Evolutionary conservation across 768 basidiomycete genomes (phyloP).

Genomic region (Mycena haematopus): DNA sequence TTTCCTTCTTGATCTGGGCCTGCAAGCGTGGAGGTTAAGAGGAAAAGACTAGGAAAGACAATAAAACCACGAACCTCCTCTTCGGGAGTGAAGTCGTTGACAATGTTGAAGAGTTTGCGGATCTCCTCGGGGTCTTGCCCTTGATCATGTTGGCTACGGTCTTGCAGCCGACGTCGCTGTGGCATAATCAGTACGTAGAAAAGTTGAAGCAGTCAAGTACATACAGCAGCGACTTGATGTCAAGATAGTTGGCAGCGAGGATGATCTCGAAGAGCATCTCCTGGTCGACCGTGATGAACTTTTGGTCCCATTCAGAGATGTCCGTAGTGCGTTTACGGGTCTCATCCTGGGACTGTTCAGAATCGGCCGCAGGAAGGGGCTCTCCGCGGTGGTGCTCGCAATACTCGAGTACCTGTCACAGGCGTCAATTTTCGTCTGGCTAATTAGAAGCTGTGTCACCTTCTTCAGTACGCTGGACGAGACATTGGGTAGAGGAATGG

Average conservation of each 20-base stretch:
- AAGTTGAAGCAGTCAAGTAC: constrained; percentile 36
- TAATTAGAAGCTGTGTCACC: constrained; percentile 48
- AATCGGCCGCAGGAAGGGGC: constrained; percentile 87
- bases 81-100: constrained; percentile 98
- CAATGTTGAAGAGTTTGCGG: constrained; percentile 96
- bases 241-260: constrained; percentile 98
- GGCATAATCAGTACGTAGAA: constrained; percentile 1
- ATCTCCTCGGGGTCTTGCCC: constrained; percentile 99
- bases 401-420: constrained; percentile 89
- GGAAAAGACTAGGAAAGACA: constrained; percentile 19
- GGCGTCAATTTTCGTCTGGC: constrained; percentile 9
- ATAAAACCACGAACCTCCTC: constrained; percentile 76
- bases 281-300: constrained; percentile 98
- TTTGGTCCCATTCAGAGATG: constrained; percentile 99
- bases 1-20: constrained; percentile 99
- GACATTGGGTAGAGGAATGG: constrained; percentile 94
- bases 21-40: constrained; percentile 37
- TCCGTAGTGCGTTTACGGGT: constrained; percentile 98
- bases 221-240: constrained; percentile 97
- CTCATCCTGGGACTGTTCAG: constrained; percentile 87
- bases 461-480: constrained; percentile 93
- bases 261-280: constrained; percentile 99
- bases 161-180: constrained; percentile 96
- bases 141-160: constrained; percentile 99
- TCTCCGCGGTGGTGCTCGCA: constrained; percentile 99